A percentile compares a stretch with the other conserved stretches of the same genome.
Conservation (phyloP, 768 basidiomycete genomes). For the Suillus hirtellus region DNA sequence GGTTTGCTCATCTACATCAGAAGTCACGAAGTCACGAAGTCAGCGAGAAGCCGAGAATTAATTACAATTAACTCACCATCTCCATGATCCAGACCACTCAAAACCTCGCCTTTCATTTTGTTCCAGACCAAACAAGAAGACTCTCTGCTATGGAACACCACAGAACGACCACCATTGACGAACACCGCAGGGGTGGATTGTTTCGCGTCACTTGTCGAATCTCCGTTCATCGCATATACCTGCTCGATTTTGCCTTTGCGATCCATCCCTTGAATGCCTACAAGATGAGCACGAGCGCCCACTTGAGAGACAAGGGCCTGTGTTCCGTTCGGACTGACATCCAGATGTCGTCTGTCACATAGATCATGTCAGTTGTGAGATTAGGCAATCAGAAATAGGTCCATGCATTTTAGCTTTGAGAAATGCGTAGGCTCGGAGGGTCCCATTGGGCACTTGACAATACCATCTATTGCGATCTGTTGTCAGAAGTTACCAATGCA, state of each 20-base stretch:
- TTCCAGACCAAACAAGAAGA: conserved; percentile 66
- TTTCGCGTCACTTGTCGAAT: conserved; percentile 29
- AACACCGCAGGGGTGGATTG: conserved; percentile 52
- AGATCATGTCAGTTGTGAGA: conserved; percentile 15
- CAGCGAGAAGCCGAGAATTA: not conserved
- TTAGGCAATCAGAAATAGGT: not conserved
- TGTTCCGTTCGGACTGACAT: conserved; percentile 47
- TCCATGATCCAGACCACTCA: conserved; percentile 62
- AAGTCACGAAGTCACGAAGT: conserved; percentile 14
- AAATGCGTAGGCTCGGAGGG: conserved; percentile 58
- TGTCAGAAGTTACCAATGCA: conserved; percentile 15
- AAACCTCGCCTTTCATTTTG: conserved; percentile 47
- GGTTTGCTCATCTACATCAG: conserved; percentile 30
- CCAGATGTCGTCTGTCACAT: conserved; percentile 49
- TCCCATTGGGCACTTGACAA: conserved; percentile 68
- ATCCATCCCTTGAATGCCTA: conserved; percentile 50
- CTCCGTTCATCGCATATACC: conserved; percentile 47
- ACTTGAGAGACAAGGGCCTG: conserved; percentile 55
- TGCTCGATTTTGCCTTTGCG: conserved; percentile 55
- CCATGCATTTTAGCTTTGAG: conserved; percentile 60
- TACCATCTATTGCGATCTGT: conserved; percentile 50
- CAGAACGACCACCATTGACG: conserved; percentile 49
- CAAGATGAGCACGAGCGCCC: conserved; percentile 51
- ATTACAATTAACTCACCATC: conserved; percentile 43
- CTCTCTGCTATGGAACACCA: conserved; percentile 58